Base-by-base conservation (phyloP, 1,139 yeast species). In the Blastobotrys serpentis region DNA sequence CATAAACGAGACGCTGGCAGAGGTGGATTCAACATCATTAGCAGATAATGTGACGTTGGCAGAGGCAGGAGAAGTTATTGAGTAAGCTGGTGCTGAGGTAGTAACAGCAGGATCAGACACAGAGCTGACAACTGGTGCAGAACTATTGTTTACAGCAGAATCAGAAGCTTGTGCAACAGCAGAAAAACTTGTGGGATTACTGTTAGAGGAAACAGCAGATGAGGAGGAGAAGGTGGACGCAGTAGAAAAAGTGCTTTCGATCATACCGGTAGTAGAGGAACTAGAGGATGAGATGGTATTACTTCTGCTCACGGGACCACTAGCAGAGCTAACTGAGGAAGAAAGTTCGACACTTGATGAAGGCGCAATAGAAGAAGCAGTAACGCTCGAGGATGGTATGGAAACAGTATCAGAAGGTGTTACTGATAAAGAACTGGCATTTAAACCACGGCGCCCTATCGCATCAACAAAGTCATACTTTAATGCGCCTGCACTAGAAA, bases 51-150 rank as follows among this genome's bases (percentile, higher is more conserved):
- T n/a, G n/a, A n/a, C n/a, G 17, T 16, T 36, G 5, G 39, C 32
- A 23, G 25, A 37, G 30, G 42, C 36, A 4, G 36, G 5, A 37
- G 40, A 36, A 19, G 40, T 36, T 14, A n/a, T n/a, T n/a, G 16
- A 4, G 10, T 38, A 8, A n/a, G 43, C 7, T 16, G 19, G 19
- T 14, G 21, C 43, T 8, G 23, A n/a, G 21, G 16, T 19, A 17
- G 23, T 17, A 25, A 17, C 40, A 36, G 38, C 17, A 3, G 38
- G 2, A 18, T 11, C 6, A 7, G 38, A 7, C 10, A 33, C 16
- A 4, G 22, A 17, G 16, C 23, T 36, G n/a, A 25, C 3, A 7
- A 17, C 11, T 17, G 23, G 23, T 4, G 40, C 5, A 18, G 40
- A 11, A 17, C 40, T 36, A 14, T 17, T 40, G 33, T 11, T 30